Percentiles rank a stretch among this genome's conserved stretches.
phyloP scores from a whole-genome alignment of 129 eudicot genomes.

The Arctium lappa region DNA sequence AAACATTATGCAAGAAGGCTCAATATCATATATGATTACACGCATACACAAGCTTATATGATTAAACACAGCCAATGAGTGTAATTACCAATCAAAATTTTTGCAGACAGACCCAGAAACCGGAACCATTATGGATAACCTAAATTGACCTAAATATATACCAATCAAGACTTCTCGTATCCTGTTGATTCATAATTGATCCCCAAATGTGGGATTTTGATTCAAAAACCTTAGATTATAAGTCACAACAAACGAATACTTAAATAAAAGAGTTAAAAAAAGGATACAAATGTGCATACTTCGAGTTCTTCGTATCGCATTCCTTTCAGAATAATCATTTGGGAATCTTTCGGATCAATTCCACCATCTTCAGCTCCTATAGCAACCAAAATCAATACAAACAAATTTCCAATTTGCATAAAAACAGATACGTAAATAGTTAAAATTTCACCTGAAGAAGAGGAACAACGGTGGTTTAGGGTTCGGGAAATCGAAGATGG shows the following conservation, averaged over 20 bases:
- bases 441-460: conserved; percentile 21
- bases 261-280: neutral
- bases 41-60: too few species aligned
- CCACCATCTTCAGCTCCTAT: conserved; percentile 39
- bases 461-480: conserved; percentile 2
- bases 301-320: conserved; percentile 63
- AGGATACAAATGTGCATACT: conserved; percentile 33
- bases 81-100: neutral
- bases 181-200: neutral
- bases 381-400: neutral
- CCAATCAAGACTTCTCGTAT: too few species aligned
- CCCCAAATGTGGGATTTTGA: neutral
- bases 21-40: too few species aligned
- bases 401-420: neutral
- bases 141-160: too few species aligned
- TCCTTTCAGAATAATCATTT: conserved; percentile 60
- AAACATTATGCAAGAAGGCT: too few species aligned
- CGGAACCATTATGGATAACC: neutral
- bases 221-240: neutral
- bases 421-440: neutral
- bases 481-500: conserved; percentile 13
- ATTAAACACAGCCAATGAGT: too few species aligned
- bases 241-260: neutral
- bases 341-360: conserved; percentile 17
- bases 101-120: neutral